Evolutionary conservation across 179 eudicot genomes (phyloP), one percentile per base, ranked within the genome.

Genomic region (Camellia oleifera): DNA sequence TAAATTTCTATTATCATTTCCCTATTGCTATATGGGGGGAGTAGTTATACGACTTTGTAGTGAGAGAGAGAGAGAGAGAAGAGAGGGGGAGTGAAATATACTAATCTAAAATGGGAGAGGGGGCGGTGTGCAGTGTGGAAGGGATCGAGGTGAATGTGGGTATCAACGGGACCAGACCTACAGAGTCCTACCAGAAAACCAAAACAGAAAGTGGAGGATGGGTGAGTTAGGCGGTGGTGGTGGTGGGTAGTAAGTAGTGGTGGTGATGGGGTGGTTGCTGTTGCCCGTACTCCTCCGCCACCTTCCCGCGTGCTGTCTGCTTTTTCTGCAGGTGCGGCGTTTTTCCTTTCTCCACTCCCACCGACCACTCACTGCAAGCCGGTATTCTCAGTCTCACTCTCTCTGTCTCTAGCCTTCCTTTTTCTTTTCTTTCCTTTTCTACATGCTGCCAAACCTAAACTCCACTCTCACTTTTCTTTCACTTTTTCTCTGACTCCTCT

Each of bases 101-200:
- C 32, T 26, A 26, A 26, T 26, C 32, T 26, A 26, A 26, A 26
- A 26, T 26, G 70, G 74, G 62, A 73, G 60, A 63, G 65, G 23
- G 32, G 32, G 32, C 32, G 32, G 32, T 26, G 32, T 61, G 79
- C 52, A 14, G 44, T 14, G 52, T 64, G 53, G 72, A 14, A 8
- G 7, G 42, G 12, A 83, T 81, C 88, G 90, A 87, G 86, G 80
- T 13, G 71, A 79, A 72, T 85, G 88, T 82, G 81, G 88, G 83
- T 8, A 77, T 85, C 69, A 69, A 65, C 80, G 54, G 32, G 82
- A 87, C 90, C 82, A 68, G 11, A 9, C 54, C 65, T 54, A 71
- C 17, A 10, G 18, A 26, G 32, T 26, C 32, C 32, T 26, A 26
- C 32, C 32, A 1, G 32, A 26, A 26, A 26, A 26, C 32, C 32